Base-by-base conservation (phyloP, 1,139 yeast genomes). In the Geotrichum aggregatum region DNA sequence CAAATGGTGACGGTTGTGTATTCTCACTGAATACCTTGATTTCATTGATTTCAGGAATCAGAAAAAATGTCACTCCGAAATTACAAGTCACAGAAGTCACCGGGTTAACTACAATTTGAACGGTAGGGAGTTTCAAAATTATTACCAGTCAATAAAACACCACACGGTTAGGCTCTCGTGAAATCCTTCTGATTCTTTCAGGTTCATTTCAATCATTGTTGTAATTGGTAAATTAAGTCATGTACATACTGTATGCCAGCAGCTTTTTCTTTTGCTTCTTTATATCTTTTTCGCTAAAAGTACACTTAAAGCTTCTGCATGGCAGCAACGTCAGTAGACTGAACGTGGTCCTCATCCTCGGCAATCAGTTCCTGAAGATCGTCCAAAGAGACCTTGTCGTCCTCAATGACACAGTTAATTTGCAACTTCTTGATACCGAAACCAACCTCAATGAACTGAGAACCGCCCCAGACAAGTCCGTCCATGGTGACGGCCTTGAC, bases 341-440 rank as follows among this genome's bases (percentile, higher is more conserved):
- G 99, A 70, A 92, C 97, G 78, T 89, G 94, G 79, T 92, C 99
- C 82, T 92, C 98, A 73, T 86, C 95, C 70, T 84, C 98, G 79
- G 88, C 96, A 68, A 92, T 84, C 55, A 64, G 63, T 63, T 74
- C 79, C 78, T 91, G 95, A 72, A 94, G 84, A 56, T 87, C 97
- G 66, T 86, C 96, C 68, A 89, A 71, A 61, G 97, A 87, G 63
- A 92, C 96, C 82, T 84, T 84, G 65, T 82, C 96, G 76, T 92
- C 99, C 82, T 91, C 98, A 66, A 92, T 84, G 72, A 92, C 98
- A 78, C 87, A 77, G 92, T 89, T 92, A 76, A 94, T 87, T 82
- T 92, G 98, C 75, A 92, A 83, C 83, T 94, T 92, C 87, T 88
- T 88, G 82, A 92, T 92, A 83, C 99, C 99, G 85, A 81, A 92